A percentile compares a stretch with the other conserved stretches of the same genome.
Evolutionary conservation across 441 rosid species (phyloP).

Genomic region (Pelargonium fulgidum): DNA sequence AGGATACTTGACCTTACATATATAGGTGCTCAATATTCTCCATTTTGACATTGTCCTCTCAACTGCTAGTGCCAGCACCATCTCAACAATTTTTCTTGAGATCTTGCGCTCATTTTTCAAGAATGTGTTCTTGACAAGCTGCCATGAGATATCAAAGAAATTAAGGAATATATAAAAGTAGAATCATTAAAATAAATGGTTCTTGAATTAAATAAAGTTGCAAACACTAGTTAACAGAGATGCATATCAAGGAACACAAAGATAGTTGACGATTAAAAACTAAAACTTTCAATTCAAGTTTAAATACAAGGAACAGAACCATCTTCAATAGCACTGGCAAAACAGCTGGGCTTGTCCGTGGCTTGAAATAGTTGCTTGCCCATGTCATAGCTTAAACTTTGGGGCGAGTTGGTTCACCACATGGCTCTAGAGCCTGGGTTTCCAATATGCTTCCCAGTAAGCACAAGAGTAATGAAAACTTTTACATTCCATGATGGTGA

Average conservation of each 20-base stretch:
- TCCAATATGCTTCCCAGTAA: neutral
- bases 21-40: slow-evolving; percentile 28
- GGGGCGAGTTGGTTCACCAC: neutral
- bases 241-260: neutral
- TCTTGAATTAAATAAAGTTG: slow-evolving; percentile 6
- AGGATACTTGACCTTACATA: slow-evolving; percentile 24
- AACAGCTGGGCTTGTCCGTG: neutral
- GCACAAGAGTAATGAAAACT: neutral
- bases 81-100: slow-evolving; percentile 30
- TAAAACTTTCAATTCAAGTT: neutral
- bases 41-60: slow-evolving; percentile 31
- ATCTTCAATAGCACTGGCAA: neutral
- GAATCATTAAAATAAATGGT: neutral
- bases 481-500: neutral
- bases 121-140: slow-evolving; percentile 31
- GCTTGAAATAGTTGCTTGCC: too few species aligned
- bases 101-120: slow-evolving; percentile 26
- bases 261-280: neutral
- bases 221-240: neutral
- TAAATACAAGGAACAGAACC: neutral
- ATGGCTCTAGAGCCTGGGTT: neutral
- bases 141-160: slow-evolving; percentile 17
- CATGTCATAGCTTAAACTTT: neutral
- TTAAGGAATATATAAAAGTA: slow-evolving; percentile 4
- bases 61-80: slow-evolving; percentile 25